Evolutionary conservation across 1,284 basidiomycete genomes (phyloP).

Genomic region (Pulveroboletus sp.): DNA sequence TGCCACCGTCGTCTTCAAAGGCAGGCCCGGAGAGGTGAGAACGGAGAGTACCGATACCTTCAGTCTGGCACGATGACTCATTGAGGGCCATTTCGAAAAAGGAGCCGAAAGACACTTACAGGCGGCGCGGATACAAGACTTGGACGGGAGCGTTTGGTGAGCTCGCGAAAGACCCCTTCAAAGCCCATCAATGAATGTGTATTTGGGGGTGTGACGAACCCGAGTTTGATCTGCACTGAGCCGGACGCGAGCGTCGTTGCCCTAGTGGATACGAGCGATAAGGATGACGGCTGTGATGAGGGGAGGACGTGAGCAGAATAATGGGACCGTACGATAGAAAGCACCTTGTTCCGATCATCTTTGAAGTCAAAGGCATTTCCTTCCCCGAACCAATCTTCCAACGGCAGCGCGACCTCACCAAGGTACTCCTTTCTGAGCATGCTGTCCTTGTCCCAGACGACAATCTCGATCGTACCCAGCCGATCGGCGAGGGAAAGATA

Average conservation of each 20-base stretch:
- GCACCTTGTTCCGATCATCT: constrained; percentile 58
- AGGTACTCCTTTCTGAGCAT: constrained; percentile 86
- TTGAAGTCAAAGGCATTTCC: constrained; percentile 55
- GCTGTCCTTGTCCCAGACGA: constrained; percentile 93
- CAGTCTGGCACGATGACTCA: constrained; percentile 55
- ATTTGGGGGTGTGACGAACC: constrained; percentile 63
- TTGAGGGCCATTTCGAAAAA: background rate
- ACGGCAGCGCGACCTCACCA: constrained; percentile 78
- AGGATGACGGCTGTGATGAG: constrained; percentile 48
- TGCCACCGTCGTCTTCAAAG: constrained; percentile 79
- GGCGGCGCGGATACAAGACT: constrained; percentile 79
- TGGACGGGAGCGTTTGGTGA: constrained; percentile 64
- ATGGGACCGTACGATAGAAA: constrained; percentile 26
- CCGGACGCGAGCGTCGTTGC: constrained; percentile 62
- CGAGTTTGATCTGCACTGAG: constrained; percentile 72
- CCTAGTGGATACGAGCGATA: constrained; percentile 66
- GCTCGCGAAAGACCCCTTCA: constrained; percentile 62
- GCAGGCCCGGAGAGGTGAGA: constrained; percentile 59
- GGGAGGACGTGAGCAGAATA: background rate
- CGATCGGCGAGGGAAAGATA: constrained; percentile 73
- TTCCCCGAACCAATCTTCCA: constrained; percentile 80
- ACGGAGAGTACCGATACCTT: constrained; percentile 85
- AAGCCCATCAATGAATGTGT: constrained; percentile 43
- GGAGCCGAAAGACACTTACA: constrained; percentile 42
- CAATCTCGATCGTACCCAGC: constrained; percentile 79